Percentiles rank a stretch among this genome's conserved stretches.
These are phyloP conservation scores for Sanguinoderma infundibulare DNA, from an alignment of 1,284 basidiomycete genomes.

Conservation along the genomic window DNA sequence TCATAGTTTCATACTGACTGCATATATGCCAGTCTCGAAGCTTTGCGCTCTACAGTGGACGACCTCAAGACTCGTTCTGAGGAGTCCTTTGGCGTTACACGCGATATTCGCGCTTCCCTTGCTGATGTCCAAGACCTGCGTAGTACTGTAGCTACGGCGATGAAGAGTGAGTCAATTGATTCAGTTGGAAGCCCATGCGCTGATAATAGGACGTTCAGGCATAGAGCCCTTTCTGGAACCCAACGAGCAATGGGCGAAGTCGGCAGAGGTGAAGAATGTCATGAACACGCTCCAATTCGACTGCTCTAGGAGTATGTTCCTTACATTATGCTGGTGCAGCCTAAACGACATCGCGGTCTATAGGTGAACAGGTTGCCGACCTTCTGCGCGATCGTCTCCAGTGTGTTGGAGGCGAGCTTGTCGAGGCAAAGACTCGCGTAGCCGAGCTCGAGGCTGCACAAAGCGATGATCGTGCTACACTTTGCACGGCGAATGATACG, in stretches of 20 bases:
- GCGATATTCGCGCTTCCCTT: slow-evolving; percentile 31
- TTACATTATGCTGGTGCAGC: not conserved
- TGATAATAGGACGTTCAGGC: slow-evolving; percentile 18
- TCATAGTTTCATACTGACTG: not conserved
- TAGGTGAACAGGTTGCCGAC: slow-evolving; percentile 41
- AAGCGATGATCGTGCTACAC: slow-evolving; percentile 29
- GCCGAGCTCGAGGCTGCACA: slow-evolving; percentile 33
- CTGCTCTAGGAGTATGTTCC: slow-evolving; percentile 32
- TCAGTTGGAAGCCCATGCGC: not conserved
- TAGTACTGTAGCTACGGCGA: slow-evolving; percentile 25
- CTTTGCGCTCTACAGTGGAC: slow-evolving; percentile 24
- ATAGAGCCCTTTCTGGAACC: slow-evolving; percentile 35
- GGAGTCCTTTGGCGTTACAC: slow-evolving; percentile 30
- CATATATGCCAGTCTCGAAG: slow-evolving; percentile 32
- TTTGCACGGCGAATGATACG: slow-evolving; percentile 25
- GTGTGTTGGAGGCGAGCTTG: slow-evolving; percentile 37
- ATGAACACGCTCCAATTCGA: slow-evolving; percentile 34
- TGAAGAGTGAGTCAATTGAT: slow-evolving; percentile 24
- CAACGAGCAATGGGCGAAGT: slow-evolving; percentile 28
- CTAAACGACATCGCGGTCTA: not conserved
- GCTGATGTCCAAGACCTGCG: slow-evolving; percentile 35
- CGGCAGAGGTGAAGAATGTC: slow-evolving; percentile 27
- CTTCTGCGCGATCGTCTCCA: slow-evolving; percentile 41
- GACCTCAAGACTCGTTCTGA: slow-evolving; percentile 37
- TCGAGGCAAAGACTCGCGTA: slow-evolving; percentile 37